These are phyloP conservation scores for Phytophthora ramorum DNA, from an alignment of 352 stramenopile species.

Conservation along the genomic window DNA sequence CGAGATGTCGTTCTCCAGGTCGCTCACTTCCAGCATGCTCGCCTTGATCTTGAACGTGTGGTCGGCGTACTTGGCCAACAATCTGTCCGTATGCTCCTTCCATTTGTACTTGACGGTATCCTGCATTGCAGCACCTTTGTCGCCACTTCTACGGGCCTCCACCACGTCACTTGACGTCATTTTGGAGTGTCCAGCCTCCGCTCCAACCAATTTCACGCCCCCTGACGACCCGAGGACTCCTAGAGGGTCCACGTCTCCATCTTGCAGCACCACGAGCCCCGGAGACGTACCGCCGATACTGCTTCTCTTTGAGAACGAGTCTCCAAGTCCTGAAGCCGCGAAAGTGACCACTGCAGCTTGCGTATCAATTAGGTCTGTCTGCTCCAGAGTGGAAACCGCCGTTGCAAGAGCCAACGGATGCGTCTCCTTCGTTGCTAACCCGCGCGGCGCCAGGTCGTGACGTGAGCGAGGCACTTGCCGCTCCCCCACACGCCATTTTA, in stretches of 20 bases:
- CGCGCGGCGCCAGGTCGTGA: slow-evolving; percentile 25
- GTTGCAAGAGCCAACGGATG: slow-evolving; percentile 53
- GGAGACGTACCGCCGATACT: slow-evolving; percentile 3
- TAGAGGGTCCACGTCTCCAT: slow-evolving; percentile 76
- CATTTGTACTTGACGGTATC: slow-evolving; percentile 67
- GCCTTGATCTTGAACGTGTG: slow-evolving; percentile 83
- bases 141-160: background rate
- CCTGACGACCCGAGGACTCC: slow-evolving; percentile 46
- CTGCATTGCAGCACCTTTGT: background rate
- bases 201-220: background rate
- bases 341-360: slow-evolving; percentile 8
- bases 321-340: background rate
- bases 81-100: slow-evolving; percentile 70
- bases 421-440: slow-evolving; percentile 38
- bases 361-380: background rate
- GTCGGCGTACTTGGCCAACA: slow-evolving; percentile 68
- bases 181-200: slow-evolving; percentile 7
- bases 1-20: slow-evolving; percentile 65
- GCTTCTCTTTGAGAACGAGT: slow-evolving; percentile 11
- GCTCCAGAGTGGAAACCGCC: slow-evolving; percentile 11
- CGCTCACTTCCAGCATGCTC: slow-evolving; percentile 79
- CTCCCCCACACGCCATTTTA: slow-evolving; percentile 55
- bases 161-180: slow-evolving; percentile 3
- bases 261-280: slow-evolving; percentile 68
- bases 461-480: slow-evolving; percentile 38